Conservation (phyloP, 768 basidiomycete species). For the Ramaria sp. region DNA sequence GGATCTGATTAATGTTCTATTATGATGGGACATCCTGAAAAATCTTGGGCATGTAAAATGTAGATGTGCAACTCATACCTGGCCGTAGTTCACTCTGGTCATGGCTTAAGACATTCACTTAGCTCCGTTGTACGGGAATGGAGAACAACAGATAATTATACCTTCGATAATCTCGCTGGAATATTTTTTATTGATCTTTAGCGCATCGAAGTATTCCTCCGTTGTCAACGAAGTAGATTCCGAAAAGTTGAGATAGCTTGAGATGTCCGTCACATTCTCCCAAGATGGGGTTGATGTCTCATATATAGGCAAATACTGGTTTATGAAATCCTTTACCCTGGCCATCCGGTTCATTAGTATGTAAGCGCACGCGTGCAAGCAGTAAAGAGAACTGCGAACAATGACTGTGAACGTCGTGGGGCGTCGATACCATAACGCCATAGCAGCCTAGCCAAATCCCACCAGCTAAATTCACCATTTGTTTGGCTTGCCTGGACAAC, state of each 20-base stretch:
- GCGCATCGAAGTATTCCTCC: conserved; percentile 41
- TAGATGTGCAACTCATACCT: conserved; percentile 28
- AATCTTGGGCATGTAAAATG: too few species aligned
- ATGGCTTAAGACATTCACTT: conserved; percentile 29
- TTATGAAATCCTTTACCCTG: conserved; percentile 48
- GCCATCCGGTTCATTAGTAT: conserved; percentile 2
- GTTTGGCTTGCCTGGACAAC: conserved; percentile 2
- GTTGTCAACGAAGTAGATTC: conserved; percentile 39
- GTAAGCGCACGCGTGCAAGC: background rate
- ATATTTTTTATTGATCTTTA: conserved; percentile 49
- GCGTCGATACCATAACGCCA: conserved; percentile 68
- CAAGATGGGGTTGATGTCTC: conserved; percentile 43
- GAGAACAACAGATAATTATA: background rate
- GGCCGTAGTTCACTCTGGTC: conserved; percentile 78
- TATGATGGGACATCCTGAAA: background rate
- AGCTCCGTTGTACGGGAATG: background rate
- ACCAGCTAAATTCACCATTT: conserved; percentile 34
- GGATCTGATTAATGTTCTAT: conserved; percentile 59
- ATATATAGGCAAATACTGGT: conserved; percentile 48
- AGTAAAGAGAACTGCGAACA: conserved; percentile 30
- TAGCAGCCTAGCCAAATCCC: conserved; percentile 62
- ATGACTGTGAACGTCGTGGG: conserved; percentile 42
- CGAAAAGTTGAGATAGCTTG: conserved; percentile 23
- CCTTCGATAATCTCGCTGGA: conserved; percentile 60
- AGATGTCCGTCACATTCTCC: conserved; percentile 49